Percentiles rank a stretch among this genome's conserved stretches.
Conservation (phyloP, 1,284 basidiomycete species). For the Trametes hirsuta region DNA sequence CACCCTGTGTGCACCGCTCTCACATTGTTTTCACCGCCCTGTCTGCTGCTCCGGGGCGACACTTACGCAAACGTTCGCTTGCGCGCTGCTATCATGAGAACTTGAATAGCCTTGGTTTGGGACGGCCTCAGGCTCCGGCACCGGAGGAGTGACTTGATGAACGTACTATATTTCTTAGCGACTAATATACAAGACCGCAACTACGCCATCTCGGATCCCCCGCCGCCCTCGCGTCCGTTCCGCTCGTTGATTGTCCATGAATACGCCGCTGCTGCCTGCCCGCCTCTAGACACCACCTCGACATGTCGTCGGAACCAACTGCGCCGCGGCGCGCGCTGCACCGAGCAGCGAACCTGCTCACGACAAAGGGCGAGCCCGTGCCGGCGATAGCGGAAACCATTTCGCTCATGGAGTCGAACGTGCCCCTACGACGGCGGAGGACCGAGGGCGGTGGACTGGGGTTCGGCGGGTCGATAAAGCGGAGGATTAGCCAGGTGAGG, state of each 20-base stretch:
- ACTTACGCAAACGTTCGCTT: not conserved
- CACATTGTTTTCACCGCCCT: conserved; percentile 6
- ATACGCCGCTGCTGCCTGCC: not conserved
- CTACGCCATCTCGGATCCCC: not conserved
- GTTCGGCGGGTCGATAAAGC: conserved; percentile 32
- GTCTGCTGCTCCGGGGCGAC: not conserved
- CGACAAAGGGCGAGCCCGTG: conserved; percentile 31
- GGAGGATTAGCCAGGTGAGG: conserved; percentile 33
- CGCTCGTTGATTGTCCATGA: not conserved
- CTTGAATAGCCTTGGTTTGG: conserved; percentile 4
- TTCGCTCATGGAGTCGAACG: conserved; percentile 11
- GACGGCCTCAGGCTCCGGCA: not conserved
- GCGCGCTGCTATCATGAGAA: conserved; percentile 6
- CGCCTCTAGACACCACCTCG: not conserved
- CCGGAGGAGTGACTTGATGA: not conserved
- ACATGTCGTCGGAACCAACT: conserved; percentile 2
- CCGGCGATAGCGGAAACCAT: conserved; percentile 28
- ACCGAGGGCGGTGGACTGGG: conserved; percentile 19
- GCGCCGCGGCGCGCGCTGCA: conserved; percentile 17
- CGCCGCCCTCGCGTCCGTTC: not conserved
- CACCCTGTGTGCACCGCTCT: not conserved
- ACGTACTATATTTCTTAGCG: not conserved
- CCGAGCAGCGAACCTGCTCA: conserved; percentile 31
- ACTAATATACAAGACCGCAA: conserved; percentile 4
- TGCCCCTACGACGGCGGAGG: conserved; percentile 14